Evolutionary conservation across 2,329 filamentous ascomycete species (phyloP).

Genomic region (Colletotrichum somersetense): DNA sequence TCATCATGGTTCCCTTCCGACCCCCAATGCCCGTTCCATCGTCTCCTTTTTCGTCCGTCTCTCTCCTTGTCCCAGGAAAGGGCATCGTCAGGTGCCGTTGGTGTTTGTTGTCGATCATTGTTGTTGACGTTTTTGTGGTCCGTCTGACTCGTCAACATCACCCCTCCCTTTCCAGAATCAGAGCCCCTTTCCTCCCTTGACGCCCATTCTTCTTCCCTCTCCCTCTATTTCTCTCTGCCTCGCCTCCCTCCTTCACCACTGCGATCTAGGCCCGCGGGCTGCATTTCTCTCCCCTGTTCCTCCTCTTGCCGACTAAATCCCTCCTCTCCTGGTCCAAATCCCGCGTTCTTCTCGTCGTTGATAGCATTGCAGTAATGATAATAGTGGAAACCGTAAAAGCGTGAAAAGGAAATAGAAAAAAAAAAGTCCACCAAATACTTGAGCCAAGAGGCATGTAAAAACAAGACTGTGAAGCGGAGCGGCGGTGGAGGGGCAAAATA

Average conservation of each 20-base stretch:
- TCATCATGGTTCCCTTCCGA: neutral
- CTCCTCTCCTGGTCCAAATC: neutral
- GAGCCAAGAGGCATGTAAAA: conserved; percentile 3
- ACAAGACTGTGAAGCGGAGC: conserved; percentile 7
- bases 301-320: conserved; percentile 10
- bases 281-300: neutral
- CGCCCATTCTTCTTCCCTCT: neutral
- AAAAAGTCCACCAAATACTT: conserved; percentile 1
- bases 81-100: neutral
- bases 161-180: neutral
- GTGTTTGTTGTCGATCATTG: neutral
- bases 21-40: neutral
- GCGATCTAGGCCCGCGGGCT: neutral
- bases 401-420: neutral
- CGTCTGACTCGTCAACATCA: conserved; percentile 2
- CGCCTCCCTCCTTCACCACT: neutral
- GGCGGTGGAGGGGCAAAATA: conserved; percentile 1
- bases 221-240: neutral
- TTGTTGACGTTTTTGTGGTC: neutral
- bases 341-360: conserved; percentile 15
- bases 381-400: conserved; percentile 6
- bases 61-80: too few species aligned
- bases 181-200: neutral
- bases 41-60: neutral
- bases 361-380: conserved; percentile 10